phyloP scores from a whole-genome alignment of 768 basidiomycete species.

The Tulasnella sp. region DNA sequence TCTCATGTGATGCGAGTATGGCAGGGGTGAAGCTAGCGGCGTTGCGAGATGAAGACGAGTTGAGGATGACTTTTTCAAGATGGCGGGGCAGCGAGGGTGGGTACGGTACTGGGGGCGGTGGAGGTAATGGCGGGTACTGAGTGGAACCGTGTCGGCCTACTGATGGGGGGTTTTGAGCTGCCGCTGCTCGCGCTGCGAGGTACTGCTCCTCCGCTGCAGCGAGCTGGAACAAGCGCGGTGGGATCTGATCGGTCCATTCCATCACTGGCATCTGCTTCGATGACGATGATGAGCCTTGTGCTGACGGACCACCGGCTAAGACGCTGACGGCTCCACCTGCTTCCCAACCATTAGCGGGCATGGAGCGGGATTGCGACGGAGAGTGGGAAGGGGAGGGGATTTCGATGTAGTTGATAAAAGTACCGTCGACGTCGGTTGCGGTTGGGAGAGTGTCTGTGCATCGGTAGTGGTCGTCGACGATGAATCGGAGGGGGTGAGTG shows the following conservation, averaged over 20 bases:
- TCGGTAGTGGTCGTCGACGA: slow-evolving; percentile 26
- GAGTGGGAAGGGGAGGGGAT: slow-evolving; percentile 18
- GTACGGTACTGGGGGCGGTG: slow-evolving; percentile 70
- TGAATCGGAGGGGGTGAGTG: slow-evolving; percentile 26
- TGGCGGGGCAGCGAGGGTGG: slow-evolving; percentile 85
- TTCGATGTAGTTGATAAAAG: slow-evolving; percentile 28
- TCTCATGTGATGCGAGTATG: slow-evolving; percentile 13
- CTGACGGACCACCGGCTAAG: slow-evolving; percentile 7
- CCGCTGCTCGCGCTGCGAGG: slow-evolving; percentile 37
- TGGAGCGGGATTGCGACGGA: slow-evolving; percentile 11
- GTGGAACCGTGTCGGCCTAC: slow-evolving; percentile 22
- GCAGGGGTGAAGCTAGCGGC: slow-evolving; percentile 10
- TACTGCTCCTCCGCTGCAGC: slow-evolving; percentile 78
- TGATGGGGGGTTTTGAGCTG: slow-evolving; percentile 22
- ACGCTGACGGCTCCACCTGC: neutral
- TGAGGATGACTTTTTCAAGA: slow-evolving; percentile 89
- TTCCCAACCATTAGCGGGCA: slow-evolving; percentile 11
- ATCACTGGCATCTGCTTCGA: slow-evolving; percentile 27
- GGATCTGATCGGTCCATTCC: slow-evolving; percentile 73
- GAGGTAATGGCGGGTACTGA: slow-evolving; percentile 33
- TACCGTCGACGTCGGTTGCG: slow-evolving; percentile 27
- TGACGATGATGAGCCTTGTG: neutral
- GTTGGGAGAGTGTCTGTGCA: slow-evolving; percentile 26
- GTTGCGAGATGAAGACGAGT: slow-evolving; percentile 34
- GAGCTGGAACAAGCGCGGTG: slow-evolving; percentile 66